Evolutionary conservation across 2,329 filamentous ascomycete genomes (phyloP).

Genomic region (Ceratocystis cubensis): DNA sequence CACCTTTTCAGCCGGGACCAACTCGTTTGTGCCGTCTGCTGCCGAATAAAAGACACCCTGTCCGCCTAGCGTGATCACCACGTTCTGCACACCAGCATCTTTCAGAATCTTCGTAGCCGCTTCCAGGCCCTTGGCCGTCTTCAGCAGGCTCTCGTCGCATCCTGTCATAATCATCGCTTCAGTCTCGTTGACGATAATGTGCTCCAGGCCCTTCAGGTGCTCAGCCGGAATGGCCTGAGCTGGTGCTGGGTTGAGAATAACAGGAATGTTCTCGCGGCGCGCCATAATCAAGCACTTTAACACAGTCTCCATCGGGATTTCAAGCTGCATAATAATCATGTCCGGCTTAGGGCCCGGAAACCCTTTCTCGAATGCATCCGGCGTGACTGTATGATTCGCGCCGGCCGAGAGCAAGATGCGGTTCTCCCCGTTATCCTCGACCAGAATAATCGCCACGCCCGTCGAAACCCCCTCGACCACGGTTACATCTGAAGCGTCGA

Average conservation of each 20-base stretch:
- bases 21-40: slow-evolving; percentile 30
- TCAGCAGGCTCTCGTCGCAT: slow-evolving; percentile 10
- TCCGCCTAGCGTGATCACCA: slow-evolving; percentile 55
- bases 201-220: slow-evolving; percentile 46
- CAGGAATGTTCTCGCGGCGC: slow-evolving; percentile 32
- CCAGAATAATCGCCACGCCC: slow-evolving; percentile 46
- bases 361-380: slow-evolving; percentile 2
- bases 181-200: slow-evolving; percentile 63
- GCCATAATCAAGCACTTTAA: slow-evolving; percentile 37
- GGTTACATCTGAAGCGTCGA: slow-evolving; percentile 35
- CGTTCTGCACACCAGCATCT: slow-evolving; percentile 44
- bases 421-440: slow-evolving; percentile 46
- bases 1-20: slow-evolving; percentile 34
- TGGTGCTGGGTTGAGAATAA: slow-evolving; percentile 60
- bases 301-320: slow-evolving; percentile 43
- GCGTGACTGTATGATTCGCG: slow-evolving; percentile 33
- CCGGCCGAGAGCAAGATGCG: slow-evolving; percentile 45
- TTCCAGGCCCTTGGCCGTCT: slow-evolving; percentile 10
- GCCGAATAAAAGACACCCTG: slow-evolving; percentile 44
- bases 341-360: slow-evolving; percentile 34
- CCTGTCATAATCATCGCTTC: slow-evolving; percentile 49
- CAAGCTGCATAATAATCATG: slow-evolving; percentile 48
- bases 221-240: slow-evolving; percentile 47
- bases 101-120: slow-evolving; percentile 37
- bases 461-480: slow-evolving; percentile 33